Evolutionary conservation across 2,329 filamentous ascomycete genomes (phyloP), one percentile per base, ranked within the genome.

Genomic region (Exophiala sp.): DNA sequence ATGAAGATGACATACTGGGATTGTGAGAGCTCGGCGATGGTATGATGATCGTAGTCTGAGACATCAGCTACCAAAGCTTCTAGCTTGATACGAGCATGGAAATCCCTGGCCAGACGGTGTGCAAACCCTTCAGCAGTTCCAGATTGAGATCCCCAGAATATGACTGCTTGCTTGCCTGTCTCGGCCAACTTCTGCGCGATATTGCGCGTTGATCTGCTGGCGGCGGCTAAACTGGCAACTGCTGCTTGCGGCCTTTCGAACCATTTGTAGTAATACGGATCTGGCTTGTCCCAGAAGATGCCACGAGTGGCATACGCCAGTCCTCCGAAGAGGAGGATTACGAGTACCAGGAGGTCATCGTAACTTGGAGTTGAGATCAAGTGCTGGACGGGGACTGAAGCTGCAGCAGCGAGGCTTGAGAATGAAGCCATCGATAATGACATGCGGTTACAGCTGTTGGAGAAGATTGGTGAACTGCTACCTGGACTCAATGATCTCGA

Each of bases 61-160:
- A 62, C 29, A 46, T 64, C 61, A 12, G 57, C 59, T 4, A 50
- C 50, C 21, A 63, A 40, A 12, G 43, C 39, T 71, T 92, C 89
- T 60, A 96, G 79, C 16, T 89, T 90, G 69, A 91, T 96, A 54
- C 91, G 83, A 63, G 88, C 89, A 71, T 90, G 89, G 67, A 90
- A 90, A 71, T 96, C 91, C 77, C 95, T 94, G 60, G 90, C 89
- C 61, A 96, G 78, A 62, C 91, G 83, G 12, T 89, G 90, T 61
- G 91, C 91, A 68, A 96, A 96, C 69, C 95, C 90, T 75, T 96
- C 91, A 40, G 91, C 91, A 20, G 91, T 96, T 61, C 91, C 91
- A 12, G 91, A 96, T 75, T 96, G 91, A 20, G 91, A 96, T 61
- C 91, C 91, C 71, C 95, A 96, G 77, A 96, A 62, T 24, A 63